Conservation (phyloP, 2,329 filamentous ascomycete species). For the Colletotrichum tofieldiae region DNA sequence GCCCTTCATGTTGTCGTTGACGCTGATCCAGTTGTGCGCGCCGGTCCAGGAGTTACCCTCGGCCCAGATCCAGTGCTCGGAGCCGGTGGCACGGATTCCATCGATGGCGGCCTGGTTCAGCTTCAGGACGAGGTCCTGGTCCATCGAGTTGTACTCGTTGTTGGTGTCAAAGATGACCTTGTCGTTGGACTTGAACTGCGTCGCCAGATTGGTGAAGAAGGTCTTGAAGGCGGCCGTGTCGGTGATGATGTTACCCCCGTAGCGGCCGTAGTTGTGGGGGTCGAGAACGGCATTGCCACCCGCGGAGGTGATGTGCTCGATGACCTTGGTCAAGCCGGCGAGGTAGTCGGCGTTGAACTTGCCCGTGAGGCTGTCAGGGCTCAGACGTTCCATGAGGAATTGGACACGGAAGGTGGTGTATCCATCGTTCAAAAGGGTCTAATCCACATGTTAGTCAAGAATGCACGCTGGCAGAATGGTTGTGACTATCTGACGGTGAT, state of each 20-base stretch:
- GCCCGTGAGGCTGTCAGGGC: constrained; percentile 60
- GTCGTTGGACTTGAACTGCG: constrained; percentile 62
- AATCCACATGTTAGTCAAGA: neutral
- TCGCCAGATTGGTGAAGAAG: constrained; percentile 67
- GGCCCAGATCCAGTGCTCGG: constrained; percentile 64
- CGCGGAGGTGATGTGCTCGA: constrained; percentile 51
- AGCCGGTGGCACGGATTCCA: constrained; percentile 68
- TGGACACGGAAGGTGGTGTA: constrained; percentile 72
- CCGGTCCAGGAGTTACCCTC: constrained; percentile 65
- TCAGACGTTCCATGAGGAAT: constrained; percentile 71
- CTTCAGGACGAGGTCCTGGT: constrained; percentile 66
- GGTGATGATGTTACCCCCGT: constrained; percentile 64
- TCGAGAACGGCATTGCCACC: constrained; percentile 64
- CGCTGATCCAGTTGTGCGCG: constrained; percentile 56
- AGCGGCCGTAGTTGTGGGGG: constrained; percentile 70
- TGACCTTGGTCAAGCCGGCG: constrained; percentile 49
- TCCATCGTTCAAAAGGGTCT: constrained; percentile 65
- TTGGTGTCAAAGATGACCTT: constrained; percentile 73
- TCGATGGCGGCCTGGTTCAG: constrained; percentile 73
- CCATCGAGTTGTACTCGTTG: constrained; percentile 73
- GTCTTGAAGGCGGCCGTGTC: constrained; percentile 64
- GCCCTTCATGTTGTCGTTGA: constrained; percentile 53
- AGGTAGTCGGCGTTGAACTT: constrained; percentile 58
- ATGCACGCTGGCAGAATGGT: neutral
- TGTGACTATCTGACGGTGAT: constrained; percentile 54